These are phyloP conservation scores for Myxozyma udenii DNA, from an alignment of 805 yeast species.

Conservation along the genomic window DNA sequence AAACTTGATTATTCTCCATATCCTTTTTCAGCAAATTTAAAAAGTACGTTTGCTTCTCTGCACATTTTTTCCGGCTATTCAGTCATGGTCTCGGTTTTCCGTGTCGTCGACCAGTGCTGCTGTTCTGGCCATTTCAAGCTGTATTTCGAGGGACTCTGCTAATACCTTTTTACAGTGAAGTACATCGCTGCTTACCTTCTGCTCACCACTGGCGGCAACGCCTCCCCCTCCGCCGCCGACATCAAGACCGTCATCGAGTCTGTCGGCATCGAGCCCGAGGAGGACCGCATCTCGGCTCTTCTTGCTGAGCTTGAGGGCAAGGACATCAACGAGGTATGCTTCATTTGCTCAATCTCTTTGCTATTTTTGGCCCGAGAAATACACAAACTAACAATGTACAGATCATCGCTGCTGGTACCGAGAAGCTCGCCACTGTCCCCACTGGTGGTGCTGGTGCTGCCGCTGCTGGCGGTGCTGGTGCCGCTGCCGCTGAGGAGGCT, in stretches of 20 bases:
- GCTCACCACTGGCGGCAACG: constrained; percentile 94
- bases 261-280: constrained; percentile 95
- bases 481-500: constrained; percentile 66
- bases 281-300: constrained; percentile 75
- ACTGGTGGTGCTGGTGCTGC: constrained; percentile 96
- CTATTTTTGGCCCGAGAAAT: neutral
- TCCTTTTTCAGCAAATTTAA: constrained; percentile 1
- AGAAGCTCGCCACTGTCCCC: constrained; percentile 96
- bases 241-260: constrained; percentile 84
- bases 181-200: constrained; percentile 99
- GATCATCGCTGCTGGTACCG: constrained; percentile 89
- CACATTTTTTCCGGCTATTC: neutral
- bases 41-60: constrained; percentile 3
- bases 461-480: constrained; percentile 68
- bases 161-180: constrained; percentile 61
- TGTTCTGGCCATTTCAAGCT: neutral
- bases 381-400: neutral
- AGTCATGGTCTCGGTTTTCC: too few species aligned
- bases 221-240: constrained; percentile 90
- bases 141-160: too few species aligned
- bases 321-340: constrained; percentile 59
- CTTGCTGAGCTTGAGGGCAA: constrained; percentile 90
- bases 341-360: neutral
- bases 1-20: constrained; percentile 70
- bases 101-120: neutral